Base-by-base conservation (phyloP, 345 rosid genomes). In the Litchi chinensis region DNA sequence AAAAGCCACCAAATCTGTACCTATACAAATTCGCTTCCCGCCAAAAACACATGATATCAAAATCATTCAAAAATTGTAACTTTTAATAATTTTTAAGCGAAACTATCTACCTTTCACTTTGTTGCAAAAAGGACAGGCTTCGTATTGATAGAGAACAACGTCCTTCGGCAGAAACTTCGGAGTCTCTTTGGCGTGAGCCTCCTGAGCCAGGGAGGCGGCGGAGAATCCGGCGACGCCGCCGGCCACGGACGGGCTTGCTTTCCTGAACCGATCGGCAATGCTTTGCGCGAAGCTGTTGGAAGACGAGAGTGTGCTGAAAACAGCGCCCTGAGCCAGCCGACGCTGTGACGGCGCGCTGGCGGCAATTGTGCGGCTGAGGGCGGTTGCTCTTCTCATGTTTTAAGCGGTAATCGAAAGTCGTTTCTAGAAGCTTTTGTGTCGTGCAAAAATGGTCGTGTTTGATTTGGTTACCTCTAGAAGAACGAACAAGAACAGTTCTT, bases 121-220 rank as follows among this genome's bases (percentile, higher is more conserved):
- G 86, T 96, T 96, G 87, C 98, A 93, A 82, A 96, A 96, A 80
- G 98, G 97, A 81, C 97, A 96, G 71, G 99, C 98, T 77, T 94
- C 97, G 77, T 93, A 96, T 88, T 96, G 99, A 83, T 96, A 96
- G 10, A 94, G 90, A 71, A 94, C 91, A 12, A 94, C 92, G 46
- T 96, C 97, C 26, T 83, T 87, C 46, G 91, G 93, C 9, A 78
- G 73, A 57, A 88, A 84, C 77, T 85, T 92, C 78, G 74, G 81
- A 12, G 85, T 15, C 82, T 90, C 94, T 90, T 94, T 93, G 21
- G 95, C 97, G 79, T 79, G 91, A 39, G 54, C 88, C n/a, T 88
- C 93, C 66, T 88, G 88, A 56, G 79, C 81, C 67, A 90, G 70
- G 50, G 91, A 91, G 4, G 88, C 90, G 0, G 77, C 86, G 12